phyloP scores from a whole-genome alignment of 2,329 filamentous ascomycete genomes.

The Huntiella omanensis region DNA sequence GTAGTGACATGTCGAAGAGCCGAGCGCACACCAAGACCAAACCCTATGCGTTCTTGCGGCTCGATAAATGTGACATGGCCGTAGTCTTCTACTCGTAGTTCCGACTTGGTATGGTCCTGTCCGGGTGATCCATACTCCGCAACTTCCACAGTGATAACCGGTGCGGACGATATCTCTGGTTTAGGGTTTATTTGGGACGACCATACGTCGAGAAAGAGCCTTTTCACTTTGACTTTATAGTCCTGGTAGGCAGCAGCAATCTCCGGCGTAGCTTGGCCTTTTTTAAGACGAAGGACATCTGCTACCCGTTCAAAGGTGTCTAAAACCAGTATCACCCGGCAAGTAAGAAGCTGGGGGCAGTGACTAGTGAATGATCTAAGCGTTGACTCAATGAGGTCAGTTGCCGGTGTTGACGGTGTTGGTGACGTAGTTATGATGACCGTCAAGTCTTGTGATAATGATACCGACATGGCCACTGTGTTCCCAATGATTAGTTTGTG shows the following conservation, averaged over 20 bases:
- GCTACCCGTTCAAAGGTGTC: slow-evolving; percentile 32
- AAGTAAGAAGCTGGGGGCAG: slow-evolving; percentile 23
- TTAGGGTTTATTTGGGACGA: background rate
- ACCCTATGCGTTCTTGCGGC: slow-evolving; percentile 27
- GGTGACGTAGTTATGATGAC: slow-evolving; percentile 34
- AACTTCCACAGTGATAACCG: slow-evolving; percentile 14
- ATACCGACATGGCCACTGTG: too few relatives aligned
- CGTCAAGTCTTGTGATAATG: slow-evolving; percentile 12
- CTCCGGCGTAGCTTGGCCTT: slow-evolving; percentile 30
- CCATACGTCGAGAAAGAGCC: slow-evolving; percentile 17
- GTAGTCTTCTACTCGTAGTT: slow-evolving; percentile 20
- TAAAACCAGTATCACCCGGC: slow-evolving; percentile 30
- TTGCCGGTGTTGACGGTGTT: slow-evolving; percentile 33
- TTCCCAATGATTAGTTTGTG: too few relatives aligned
- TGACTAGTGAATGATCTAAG: slow-evolving; percentile 25
- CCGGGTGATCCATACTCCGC: slow-evolving; percentile 30
- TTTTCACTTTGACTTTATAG: slow-evolving; percentile 30
- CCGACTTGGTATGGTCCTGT: slow-evolving; percentile 17
- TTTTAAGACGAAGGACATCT: slow-evolving; percentile 28
- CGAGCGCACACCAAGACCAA: slow-evolving; percentile 33
- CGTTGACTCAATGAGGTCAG: slow-evolving; percentile 30
- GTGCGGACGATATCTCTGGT: background rate
- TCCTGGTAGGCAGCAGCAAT: slow-evolving; percentile 22
- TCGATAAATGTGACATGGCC: slow-evolving; percentile 29
- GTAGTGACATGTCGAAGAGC: slow-evolving; percentile 28